phyloP scores from a whole-genome alignment of 208 protist species.

The Strigomonas culicis region DNA sequence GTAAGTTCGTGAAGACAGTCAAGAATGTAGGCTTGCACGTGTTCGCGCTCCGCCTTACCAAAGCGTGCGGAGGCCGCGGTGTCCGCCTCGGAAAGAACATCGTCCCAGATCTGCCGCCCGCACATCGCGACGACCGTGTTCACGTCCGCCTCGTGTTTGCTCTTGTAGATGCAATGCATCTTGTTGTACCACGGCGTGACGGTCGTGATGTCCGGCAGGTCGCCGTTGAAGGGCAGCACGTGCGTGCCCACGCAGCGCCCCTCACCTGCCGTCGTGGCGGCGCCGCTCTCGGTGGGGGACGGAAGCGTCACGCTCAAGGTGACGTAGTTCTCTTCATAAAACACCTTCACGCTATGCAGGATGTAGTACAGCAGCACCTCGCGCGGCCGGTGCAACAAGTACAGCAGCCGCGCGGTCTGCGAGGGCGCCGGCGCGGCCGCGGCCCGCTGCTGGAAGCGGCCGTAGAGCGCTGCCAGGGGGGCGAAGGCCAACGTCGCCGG shows the following conservation, averaged over 20 bases:
- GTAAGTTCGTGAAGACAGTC: neutral
- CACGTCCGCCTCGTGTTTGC: conserved; percentile 56
- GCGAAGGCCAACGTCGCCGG: neutral
- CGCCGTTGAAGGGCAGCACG: conserved; percentile 81
- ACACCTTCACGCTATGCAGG: neutral
- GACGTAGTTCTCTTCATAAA: conserved; percentile 4
- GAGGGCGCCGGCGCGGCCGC: neutral
- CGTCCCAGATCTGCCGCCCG: conserved; percentile 13
- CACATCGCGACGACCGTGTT: conserved; percentile 22
- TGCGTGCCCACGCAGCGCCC: neutral
- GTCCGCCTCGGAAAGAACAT: neutral
- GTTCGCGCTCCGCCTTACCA: neutral
- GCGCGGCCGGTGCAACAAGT: neutral
- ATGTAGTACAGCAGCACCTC: conserved; percentile 7
- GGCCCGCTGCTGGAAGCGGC: neutral
- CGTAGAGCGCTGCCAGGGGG: neutral
- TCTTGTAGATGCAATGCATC: conserved; percentile 77
- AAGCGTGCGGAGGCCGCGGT: conserved; percentile 3
- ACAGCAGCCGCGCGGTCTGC: neutral
- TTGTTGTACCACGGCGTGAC: conserved; percentile 91
- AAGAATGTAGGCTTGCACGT: neutral
- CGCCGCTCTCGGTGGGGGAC: neutral
- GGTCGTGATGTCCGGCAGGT: conserved; percentile 95
- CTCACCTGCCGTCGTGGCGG: neutral
- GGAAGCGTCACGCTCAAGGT: neutral